Conservation (phyloP, 179 eudicot species). For the Vitellaria paradoxa region DNA sequence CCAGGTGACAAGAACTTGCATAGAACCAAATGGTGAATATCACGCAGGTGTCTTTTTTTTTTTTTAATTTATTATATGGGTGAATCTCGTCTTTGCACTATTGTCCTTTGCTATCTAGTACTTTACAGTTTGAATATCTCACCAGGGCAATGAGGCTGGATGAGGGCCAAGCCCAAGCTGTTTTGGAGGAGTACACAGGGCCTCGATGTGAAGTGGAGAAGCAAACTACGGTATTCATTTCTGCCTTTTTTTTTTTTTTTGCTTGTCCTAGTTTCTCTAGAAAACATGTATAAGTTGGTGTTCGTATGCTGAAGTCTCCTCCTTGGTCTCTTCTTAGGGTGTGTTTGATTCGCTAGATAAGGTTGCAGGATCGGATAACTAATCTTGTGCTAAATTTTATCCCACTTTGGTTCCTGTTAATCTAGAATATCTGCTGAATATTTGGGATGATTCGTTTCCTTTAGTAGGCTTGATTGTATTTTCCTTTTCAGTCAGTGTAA, state of each 20-base stretch:
- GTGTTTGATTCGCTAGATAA: too few relatives aligned
- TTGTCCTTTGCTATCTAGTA: not conserved
- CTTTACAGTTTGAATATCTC: constrained; percentile 8
- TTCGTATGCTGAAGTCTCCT: not conserved
- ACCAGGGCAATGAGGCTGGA: constrained; percentile 76
- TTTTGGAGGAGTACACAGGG: constrained; percentile 64
- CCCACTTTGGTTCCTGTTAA: too few relatives aligned
- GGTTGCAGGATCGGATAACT: too few relatives aligned
- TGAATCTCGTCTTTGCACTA: not conserved
- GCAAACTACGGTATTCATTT: constrained; percentile 50
- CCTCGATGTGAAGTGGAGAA: constrained; percentile 72
- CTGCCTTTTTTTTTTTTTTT: not conserved
- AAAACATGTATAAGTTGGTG: not conserved
- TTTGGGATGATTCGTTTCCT: too few relatives aligned
- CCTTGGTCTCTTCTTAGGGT: not conserved
- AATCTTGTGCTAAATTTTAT: too few relatives aligned
- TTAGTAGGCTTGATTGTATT: too few relatives aligned
- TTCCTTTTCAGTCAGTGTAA: too few relatives aligned
- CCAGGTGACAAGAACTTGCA: constrained; percentile 80
- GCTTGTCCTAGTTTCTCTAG: not conserved
- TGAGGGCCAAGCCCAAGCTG: constrained; percentile 40
- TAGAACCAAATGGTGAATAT: constrained; percentile 68
- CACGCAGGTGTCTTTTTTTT: constrained; percentile 1
- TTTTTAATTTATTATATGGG: too few relatives aligned
- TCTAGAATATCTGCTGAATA: too few relatives aligned